Evolutionary conservation across 2,329 filamentous ascomycete genomes (phyloP), one percentile per base, ranked within the genome.

Genomic region (Aspergillus awamori): DNA sequence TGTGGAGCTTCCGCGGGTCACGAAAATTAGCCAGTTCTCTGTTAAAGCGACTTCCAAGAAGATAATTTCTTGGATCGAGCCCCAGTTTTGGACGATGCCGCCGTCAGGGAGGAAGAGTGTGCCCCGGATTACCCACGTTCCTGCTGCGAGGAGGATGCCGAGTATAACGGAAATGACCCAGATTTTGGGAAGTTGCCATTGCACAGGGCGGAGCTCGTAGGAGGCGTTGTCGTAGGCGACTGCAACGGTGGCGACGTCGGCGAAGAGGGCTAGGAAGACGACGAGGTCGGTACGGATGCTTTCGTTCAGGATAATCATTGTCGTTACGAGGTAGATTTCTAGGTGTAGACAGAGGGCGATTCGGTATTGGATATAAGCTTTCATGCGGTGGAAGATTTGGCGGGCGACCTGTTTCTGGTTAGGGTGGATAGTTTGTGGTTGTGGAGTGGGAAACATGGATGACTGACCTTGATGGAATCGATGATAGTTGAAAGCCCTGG

Each of bases 11-110:
- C 89, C 92, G 86, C 92, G 92, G 71, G 92, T 96, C 81, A 96
- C 94, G 86, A 96, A 96, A 82, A 96, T 96, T 60, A 96, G 87
- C 92, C 92, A 96, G 84, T 96, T 96, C 86, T 96, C 92, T 70
- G 92, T 93, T 63, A 96, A 87, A 20, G 91, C 93, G 79, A 96
- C 89, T 82, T 96, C 88, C 45, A 96, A 87, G 89, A 96, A 96
- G 76, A 96, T 83, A 61, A 92, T 88, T 72, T 89, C 88, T 79
- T 92, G 89, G 65, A 90, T 84, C 69, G 86, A 87, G 74, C 89
- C 89, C 72, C 85, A 92, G 80, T 89, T 89, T 80, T 91, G 84
- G 72, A 92, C 86, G 71, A 92, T 82, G 82, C 89, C 89, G 73
- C 89, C 89, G 76, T 85, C 86, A 60, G 81, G 79, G 20, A 91